These are phyloP conservation scores for Pseudogymnoascus sp. DNA, from an alignment of 2,329 filamentous ascomycete species.

Conservation along the genomic window DNA sequence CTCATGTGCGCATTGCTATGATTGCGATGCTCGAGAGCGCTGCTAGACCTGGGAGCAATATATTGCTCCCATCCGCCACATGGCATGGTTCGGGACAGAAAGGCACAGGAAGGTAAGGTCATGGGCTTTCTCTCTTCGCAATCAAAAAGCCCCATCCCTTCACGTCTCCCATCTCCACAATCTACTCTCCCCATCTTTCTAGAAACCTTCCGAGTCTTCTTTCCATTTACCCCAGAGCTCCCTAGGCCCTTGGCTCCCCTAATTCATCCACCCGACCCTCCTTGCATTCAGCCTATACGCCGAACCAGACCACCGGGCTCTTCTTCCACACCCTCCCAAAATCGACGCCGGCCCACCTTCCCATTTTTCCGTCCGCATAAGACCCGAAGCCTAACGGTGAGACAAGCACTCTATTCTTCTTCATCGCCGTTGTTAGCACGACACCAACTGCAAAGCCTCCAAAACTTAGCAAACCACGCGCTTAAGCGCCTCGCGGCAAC, in stretches of 20 bases:
- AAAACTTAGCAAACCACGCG: neutral
- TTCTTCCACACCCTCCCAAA: neutral
- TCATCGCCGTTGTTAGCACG: neutral
- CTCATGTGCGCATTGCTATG: neutral
- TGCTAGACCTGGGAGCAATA: neutral
- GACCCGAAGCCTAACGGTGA: neutral
- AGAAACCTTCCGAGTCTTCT: neutral
- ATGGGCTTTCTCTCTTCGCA: neutral
- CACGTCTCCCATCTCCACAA: neutral
- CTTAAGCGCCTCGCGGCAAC: neutral
- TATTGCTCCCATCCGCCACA: neutral
- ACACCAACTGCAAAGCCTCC: neutral
- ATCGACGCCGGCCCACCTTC: neutral
- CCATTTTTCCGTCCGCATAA: neutral
- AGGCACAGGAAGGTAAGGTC: neutral
- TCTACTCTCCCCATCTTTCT: constrained; percentile 1
- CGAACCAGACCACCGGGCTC: neutral
- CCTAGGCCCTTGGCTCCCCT: neutral
- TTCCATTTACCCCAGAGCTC: neutral
- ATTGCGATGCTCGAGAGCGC: neutral
- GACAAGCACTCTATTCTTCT: neutral
- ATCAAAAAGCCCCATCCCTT: neutral
- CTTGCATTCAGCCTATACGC: neutral
- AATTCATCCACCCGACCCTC: neutral
- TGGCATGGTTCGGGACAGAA: neutral